Evolutionary conservation across 2,329 filamentous ascomycete genomes (phyloP), one percentile per base, ranked within the genome.

Genomic region (Remersonia thermophila): DNA sequence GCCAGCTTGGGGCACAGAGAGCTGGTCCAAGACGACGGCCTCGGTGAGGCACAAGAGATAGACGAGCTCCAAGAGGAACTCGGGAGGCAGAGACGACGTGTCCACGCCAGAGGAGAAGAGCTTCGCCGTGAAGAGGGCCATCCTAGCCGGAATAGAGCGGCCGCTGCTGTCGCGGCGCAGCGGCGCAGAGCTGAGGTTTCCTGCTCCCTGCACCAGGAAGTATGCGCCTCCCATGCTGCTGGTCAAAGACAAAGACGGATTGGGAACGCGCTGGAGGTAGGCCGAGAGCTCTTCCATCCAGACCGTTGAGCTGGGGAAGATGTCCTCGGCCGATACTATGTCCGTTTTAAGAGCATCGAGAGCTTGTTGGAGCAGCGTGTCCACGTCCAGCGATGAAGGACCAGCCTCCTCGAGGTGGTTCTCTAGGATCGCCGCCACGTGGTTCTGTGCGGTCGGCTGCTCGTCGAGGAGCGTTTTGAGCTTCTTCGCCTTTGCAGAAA

Each of bases 91-190:
- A 0, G 54, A 47, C 0, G 58, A 46, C 1, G 67, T 37, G 2
- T 61, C 47, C 8, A 67, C 46, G 0, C 60, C 57, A 3, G 57
- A 54, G 1, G 55, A 50, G 0, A 86, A 52, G 0, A 91, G 53
- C 33, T 67, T 68, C 5, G 67, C 63, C 0, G 75, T 70, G 53
- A 86, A 94, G 33, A 80, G 65, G 1, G 80, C 75, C 62, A 93
- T 82, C 37, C 89, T 71, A 11, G 83, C 72, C 1, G 84, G 75
- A 36, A 82, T 65, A 2, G 84, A 84, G 23, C 77, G 73, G 0
- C 82, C 82, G 44, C 73, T 71, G 3, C 69, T 62, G 52, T 94
- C 86, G 30, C 79, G 66, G 23, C 61, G 52, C 39, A 46, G 42
- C 6, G 48, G 10, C 2, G 29, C 39, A 2, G 32, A 13, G 27